Conservation (phyloP, 306 rosid species). For the Malus orientalis region DNA sequence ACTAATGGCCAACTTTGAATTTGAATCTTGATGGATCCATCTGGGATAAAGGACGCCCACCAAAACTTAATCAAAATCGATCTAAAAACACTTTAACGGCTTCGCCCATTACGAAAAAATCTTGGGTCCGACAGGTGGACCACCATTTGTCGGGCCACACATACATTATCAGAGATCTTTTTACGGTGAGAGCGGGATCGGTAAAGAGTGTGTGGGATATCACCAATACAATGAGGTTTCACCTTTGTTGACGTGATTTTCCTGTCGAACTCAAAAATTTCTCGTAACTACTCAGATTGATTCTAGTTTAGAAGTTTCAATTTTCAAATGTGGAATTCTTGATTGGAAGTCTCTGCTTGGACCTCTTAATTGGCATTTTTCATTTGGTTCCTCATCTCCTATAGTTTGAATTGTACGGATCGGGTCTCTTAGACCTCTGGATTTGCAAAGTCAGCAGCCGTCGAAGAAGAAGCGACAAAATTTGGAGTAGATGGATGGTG, state of each 20-base stretch:
- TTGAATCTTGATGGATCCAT: not conserved
- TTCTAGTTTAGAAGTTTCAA: not conserved
- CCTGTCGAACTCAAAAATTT: too few relatives aligned
- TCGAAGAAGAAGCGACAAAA: not conserved
- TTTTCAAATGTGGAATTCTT: not conserved
- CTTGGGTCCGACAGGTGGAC: not conserved
- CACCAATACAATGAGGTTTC: too few relatives aligned
- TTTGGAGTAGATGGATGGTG: not conserved
- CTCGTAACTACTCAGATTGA: too few relatives aligned
- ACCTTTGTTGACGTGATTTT: too few relatives aligned
- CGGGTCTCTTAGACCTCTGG: not conserved
- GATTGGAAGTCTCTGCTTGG: not conserved
- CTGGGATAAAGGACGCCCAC: not conserved
- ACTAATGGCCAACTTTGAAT: not conserved
- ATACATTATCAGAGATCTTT: not conserved
- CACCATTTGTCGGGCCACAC: not conserved
- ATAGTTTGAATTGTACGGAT: not conserved
- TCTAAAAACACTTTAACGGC: not conserved
- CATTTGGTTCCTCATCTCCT: not conserved
- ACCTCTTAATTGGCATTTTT: not conserved
- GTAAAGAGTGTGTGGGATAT: too few relatives aligned
- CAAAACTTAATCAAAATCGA: not conserved
- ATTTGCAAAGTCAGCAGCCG: not conserved
- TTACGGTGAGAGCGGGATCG: too few relatives aligned
- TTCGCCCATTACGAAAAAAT: not conserved